Evolutionary conservation across 2,329 filamentous ascomycete genomes (phyloP), one percentile per base, ranked within the genome.

Genomic region (Leptographium procerum): DNA sequence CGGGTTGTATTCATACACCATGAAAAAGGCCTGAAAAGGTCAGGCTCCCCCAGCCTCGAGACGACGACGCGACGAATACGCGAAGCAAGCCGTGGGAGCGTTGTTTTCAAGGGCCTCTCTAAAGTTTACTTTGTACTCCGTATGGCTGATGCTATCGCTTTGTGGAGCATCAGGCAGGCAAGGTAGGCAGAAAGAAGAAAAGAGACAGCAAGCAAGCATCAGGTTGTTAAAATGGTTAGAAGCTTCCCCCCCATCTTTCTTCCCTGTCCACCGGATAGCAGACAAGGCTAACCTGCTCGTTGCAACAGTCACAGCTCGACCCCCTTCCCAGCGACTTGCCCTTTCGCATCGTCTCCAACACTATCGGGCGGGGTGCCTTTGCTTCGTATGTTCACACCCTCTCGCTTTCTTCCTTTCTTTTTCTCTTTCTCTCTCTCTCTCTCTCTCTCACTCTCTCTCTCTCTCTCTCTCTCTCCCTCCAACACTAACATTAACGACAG

Each of bases 281-380:
- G 16, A 43, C 40, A 19, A 43, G 40, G 40, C 40, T 43, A 19
- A 43, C 40, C 16, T n/a, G 40, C 40, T n/a, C n/a, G 13, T 19
- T 84, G 76, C 78, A 77, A 67, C 80, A 95, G 81, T 95, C 91
- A 64, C 94, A 99, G 75, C 76, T 91, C 65, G 91, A 91, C 68
- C 91, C 92, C 64, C 77, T 97, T 55, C 94, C 94, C 28, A 77
- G 68, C 62, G 84, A 96, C 68, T 79, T 99, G 55, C 94, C 94
- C 56, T 99, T 99, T 72, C 85, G 92, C 64, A 87, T 99, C 68
- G 82, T 99, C 67, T 97, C 94, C 61, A 94, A 94, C 71, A 99
- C 94, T 16, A 96, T 99, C 66, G 94, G 94, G 58, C 87, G 90
- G 70, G 94, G 94, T 66, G 94, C 94, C 66, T 99, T 99, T 80